A percentile compares a stretch with the other conserved stretches of the same genome.
These are phyloP conservation scores for Camellia sinensis DNA, from an alignment of 148 eudicot genomes.

Conservation along the genomic window DNA sequence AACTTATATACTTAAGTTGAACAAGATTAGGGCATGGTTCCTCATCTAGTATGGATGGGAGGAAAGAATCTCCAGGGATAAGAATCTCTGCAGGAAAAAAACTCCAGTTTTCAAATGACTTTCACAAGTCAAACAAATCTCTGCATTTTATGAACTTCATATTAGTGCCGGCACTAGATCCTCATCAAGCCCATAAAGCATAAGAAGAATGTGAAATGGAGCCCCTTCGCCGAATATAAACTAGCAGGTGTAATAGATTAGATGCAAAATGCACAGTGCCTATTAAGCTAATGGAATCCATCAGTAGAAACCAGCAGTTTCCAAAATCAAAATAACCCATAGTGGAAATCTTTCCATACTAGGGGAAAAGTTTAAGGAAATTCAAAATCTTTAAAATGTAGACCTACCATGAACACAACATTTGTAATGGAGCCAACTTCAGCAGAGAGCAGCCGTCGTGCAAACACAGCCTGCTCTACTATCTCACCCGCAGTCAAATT, in stretches of 20 bases:
- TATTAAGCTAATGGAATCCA: not conserved
- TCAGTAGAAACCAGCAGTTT: not conserved
- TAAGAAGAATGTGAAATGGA: not conserved
- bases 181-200: not conserved
- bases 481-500: constrained; percentile 83
- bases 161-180: not conserved
- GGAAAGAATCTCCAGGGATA: constrained; percentile 1
- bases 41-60: not conserved
- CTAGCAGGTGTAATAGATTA: not conserved
- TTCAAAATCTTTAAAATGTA: not conserved
- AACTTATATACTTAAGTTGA: not conserved
- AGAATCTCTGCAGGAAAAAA: too few relatives aligned
- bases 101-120: not conserved
- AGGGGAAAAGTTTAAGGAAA: not conserved
- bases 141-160: not conserved
- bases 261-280: not conserved
- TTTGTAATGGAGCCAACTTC: constrained; percentile 80
- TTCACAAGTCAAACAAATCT: not conserved
- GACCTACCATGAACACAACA: constrained; percentile 85
- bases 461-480: constrained; percentile 86
- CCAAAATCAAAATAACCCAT: not conserved
- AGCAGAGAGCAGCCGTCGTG: constrained; percentile 66
- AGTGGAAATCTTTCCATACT: too few relatives aligned
- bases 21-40: constrained; percentile 1
- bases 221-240: not conserved